These are phyloP conservation scores for Cystobasidium tubakii DNA, from an alignment of 768 basidiomycete genomes.

Conservation along the genomic window DNA sequence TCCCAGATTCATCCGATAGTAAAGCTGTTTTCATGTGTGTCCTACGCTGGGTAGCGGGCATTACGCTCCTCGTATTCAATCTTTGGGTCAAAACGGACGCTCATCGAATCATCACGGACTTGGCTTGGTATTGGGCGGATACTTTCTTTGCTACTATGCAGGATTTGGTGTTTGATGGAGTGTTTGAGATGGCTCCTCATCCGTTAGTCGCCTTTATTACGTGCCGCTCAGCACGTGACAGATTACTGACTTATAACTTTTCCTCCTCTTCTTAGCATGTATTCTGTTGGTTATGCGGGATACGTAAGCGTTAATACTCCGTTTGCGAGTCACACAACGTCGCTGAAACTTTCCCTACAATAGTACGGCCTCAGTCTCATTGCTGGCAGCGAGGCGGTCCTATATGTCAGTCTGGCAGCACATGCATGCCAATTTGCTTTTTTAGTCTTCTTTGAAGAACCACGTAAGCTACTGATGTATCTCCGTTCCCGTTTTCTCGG, in stretches of 20 bases:
- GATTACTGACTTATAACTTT: not conserved
- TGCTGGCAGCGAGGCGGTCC: conserved; percentile 76
- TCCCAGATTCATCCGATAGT: conserved; percentile 61
- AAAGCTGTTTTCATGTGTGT: conserved; percentile 68
- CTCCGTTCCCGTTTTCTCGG: too few relatives aligned
- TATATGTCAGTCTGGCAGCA: conserved; percentile 87
- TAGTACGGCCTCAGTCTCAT: conserved; percentile 94
- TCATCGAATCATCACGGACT: conserved; percentile 94
- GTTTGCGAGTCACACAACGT: not conserved
- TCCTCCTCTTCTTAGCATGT: conserved; percentile 59
- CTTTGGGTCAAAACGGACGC: conserved; percentile 98
- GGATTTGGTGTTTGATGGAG: conserved; percentile 88
- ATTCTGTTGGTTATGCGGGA: conserved; percentile 62
- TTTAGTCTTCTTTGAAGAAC: conserved; percentile 91
- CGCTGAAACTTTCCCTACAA: not conserved
- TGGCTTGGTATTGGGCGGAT: conserved; percentile 88
- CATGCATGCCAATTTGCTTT: conserved; percentile 97
- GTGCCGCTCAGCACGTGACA: not conserved
- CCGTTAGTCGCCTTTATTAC: conserved; percentile 44
- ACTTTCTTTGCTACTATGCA: conserved; percentile 49
- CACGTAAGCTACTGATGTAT: conserved; percentile 59
- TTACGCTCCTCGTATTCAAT: conserved; percentile 83
- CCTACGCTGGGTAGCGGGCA: conserved; percentile 82
- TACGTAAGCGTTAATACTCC: conserved; percentile 45
- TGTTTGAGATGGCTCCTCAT: conserved; percentile 87